Evolutionary conservation across 768 basidiomycete species (phyloP), one percentile per base, ranked within the genome.

Genomic region (Kwoniella heveanensis): DNA sequence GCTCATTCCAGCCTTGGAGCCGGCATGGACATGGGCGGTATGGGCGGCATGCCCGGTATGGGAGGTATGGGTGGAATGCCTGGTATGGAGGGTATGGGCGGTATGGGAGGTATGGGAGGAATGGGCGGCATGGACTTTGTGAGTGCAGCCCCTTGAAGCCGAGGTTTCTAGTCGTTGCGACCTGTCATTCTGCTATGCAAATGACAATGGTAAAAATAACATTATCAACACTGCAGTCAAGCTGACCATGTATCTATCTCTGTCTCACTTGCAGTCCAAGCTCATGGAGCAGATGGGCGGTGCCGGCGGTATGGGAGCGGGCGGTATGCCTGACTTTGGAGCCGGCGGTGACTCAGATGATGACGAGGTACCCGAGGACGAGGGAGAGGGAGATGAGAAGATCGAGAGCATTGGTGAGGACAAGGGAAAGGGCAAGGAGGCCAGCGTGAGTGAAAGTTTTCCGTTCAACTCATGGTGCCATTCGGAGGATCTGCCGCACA

Each of bases 81-180:
- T 24, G 71, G 69, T 26, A 68, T 74, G 58, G 66, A 65, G n/a
- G 73, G 73, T 30, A 74, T 72, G 68, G 67, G 67, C 19, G 76
- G 67, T 54, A 71, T 69, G 67, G 65, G 67, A n/a, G 73, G 73
- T 21, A 73, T 71, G 32, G 72, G 69, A 29, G 70, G 70, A 26
- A 68, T 74, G 65, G 72, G 77, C 30, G 77, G 74, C 24, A 74
- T 78, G 72, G 75, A 77, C 75, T 78, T 78, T 57, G 73, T 74
- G 37, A 72, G 66, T 56, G 6, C n/a, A n/a, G n/a, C n/a, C n/a
- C n/a, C n/a, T n/a, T n/a, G n/a, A n/a, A n/a, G n/a, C n/a, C n/a
- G n/a, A n/a, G n/a, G n/a, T n/a, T n/a, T n/a, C n/a, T n/a, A n/a
- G n/a, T n/a, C n/a, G n/a, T n/a, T n/a, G n/a, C n/a, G n/a, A n/a